Evolutionary conservation across 83 land plant genomes (phyloP).

Genomic region (Picea abies): DNA sequence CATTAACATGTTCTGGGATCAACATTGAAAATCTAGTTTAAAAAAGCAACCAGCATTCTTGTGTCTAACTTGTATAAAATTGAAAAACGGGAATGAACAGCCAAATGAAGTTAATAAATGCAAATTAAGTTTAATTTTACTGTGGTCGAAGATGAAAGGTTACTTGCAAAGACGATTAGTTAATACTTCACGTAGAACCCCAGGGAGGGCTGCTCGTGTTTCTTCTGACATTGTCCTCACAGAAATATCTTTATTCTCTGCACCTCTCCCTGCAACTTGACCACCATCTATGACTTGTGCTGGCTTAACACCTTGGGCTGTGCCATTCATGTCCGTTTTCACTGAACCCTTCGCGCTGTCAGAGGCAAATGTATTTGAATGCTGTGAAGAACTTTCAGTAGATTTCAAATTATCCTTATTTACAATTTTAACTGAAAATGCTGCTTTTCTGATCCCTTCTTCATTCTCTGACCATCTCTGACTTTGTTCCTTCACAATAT

Average conservation of each 20-base stretch:
- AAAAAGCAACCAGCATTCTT: background rate
- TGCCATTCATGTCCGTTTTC: background rate
- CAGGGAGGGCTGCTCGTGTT: slow-evolving; percentile 62
- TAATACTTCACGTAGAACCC: slow-evolving; percentile 57
- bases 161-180: slow-evolving; percentile 79
- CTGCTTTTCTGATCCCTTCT: slow-evolving; percentile 25
- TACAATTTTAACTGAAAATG: slow-evolving; percentile 24
- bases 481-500: slow-evolving; percentile 65
- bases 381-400: background rate
- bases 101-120: background rate
- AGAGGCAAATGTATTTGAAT: background rate
- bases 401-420: slow-evolving; percentile 3
- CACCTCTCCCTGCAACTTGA: slow-evolving; percentile 19
- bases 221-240: slow-evolving; percentile 56
- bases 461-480: slow-evolving; percentile 53
- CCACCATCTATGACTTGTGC: background rate
- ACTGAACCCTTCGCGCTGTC: background rate
- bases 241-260: slow-evolving; percentile 14
- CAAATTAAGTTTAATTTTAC: background rate
- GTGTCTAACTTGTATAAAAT: background rate
- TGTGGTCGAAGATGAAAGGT: slow-evolving; percentile 5
- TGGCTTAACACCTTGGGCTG: slow-evolving; percentile 1
- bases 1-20: background rate
- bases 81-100: background rate
- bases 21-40: background rate